phyloP scores from a whole-genome alignment of 352 stramenopile species.

The Globisporangium acanthophoron region DNA sequence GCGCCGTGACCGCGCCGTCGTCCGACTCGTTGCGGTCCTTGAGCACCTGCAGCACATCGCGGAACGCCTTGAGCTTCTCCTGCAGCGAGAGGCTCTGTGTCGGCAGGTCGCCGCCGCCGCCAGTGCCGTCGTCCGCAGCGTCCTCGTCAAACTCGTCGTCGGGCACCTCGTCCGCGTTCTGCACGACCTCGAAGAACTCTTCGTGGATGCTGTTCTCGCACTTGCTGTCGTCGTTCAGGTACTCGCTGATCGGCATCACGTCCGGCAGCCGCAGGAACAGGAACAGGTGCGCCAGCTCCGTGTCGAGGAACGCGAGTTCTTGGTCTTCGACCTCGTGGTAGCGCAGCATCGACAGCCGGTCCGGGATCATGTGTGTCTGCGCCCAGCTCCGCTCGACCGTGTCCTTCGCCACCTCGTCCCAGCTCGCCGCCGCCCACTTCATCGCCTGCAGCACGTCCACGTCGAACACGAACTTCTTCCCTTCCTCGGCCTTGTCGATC shows the following conservation, averaged over 20 bases:
- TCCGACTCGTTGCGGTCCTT: conserved; percentile 68
- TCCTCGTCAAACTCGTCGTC: conserved; percentile 64
- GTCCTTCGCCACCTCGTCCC: conserved; percentile 66
- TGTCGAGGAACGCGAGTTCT: conserved; percentile 52
- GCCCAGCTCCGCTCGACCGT: conserved; percentile 67
- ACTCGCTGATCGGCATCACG: conserved; percentile 55
- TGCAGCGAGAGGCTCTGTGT: conserved; percentile 47
- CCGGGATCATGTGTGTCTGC: conserved; percentile 46
- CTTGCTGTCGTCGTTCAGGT: conserved; percentile 65
- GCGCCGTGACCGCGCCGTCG: conserved; percentile 42
- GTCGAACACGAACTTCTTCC: conserved; percentile 42
- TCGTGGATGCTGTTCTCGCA: conserved; percentile 72
- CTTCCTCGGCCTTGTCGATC: conserved; percentile 48
- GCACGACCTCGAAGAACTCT: conserved; percentile 81
- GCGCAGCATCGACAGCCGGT: conserved; percentile 31
- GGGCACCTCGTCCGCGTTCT: conserved; percentile 52
- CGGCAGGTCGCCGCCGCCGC: no score
- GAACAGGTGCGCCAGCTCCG: conserved; percentile 61
- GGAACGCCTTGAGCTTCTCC: conserved; percentile 77
- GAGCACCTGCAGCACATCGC: conserved; percentile 66
- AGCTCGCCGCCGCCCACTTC: conserved; percentile 67
- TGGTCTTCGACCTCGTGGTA: conserved; percentile 50
- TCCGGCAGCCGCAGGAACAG: conserved; percentile 56
- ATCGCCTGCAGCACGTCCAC: conserved; percentile 74
- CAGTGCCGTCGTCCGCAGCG: background rate